phyloP scores from a whole-genome alignment of 1,284 basidiomycete species.

The Chalciporus sp. region DNA sequence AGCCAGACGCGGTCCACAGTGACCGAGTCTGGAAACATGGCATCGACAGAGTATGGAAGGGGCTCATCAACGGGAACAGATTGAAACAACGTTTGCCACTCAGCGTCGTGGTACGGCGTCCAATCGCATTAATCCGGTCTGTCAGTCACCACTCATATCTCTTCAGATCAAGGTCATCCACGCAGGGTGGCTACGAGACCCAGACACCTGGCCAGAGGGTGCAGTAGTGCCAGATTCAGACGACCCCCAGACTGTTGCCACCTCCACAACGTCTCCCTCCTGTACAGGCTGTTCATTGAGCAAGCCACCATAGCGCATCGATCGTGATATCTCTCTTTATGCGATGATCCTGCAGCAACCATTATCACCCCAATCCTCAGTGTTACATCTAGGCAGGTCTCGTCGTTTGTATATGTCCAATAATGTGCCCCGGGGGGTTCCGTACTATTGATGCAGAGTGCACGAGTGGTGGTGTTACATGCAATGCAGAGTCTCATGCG shows the following conservation, averaged over 20 bases:
- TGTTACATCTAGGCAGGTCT: constrained; percentile 4
- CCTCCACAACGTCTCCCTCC: neutral
- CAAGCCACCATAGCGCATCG: constrained; percentile 9
- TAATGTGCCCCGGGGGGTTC: neutral
- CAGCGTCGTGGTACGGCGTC: constrained; percentile 55
- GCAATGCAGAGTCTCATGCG: constrained; percentile 6
- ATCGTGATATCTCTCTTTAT: neutral
- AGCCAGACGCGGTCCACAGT: constrained; percentile 49
- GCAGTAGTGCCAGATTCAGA: constrained; percentile 59
- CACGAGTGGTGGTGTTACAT: constrained; percentile 10
- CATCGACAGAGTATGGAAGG: constrained; percentile 63
- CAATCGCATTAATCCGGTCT: constrained; percentile 1
- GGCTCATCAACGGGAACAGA: constrained; percentile 55
- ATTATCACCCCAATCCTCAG: constrained; percentile 1
- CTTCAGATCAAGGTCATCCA: constrained; percentile 68
- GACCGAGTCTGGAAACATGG: constrained; percentile 59
- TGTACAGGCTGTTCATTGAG: neutral
- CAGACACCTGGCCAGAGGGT: constrained; percentile 68
- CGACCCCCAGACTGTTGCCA: constrained; percentile 32
- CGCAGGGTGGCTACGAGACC: constrained; percentile 71
- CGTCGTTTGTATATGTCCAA: constrained; percentile 11
- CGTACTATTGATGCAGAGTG: constrained; percentile 1
- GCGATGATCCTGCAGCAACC: neutral
- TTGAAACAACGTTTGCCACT: constrained; percentile 64
- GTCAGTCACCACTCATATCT: constrained; percentile 12